Conservation (phyloP, 768 basidiomycete species). For the Amanita pallidorosea region DNA sequence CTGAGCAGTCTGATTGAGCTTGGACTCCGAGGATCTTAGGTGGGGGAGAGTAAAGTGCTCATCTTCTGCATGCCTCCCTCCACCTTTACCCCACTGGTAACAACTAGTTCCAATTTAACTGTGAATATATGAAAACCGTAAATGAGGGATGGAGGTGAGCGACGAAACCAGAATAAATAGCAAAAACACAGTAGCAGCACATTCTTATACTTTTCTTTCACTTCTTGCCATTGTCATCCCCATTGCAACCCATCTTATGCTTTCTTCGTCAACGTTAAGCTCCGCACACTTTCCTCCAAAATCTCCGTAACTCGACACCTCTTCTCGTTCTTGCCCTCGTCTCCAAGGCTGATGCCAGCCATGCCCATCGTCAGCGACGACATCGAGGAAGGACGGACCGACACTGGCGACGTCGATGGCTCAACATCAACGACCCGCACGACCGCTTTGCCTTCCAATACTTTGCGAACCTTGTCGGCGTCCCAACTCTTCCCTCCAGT, state of each 20-base stretch:
- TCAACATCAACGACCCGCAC: slow-evolving; percentile 74
- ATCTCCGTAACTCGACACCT: slow-evolving; percentile 22
- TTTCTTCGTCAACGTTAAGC: slow-evolving; percentile 51
- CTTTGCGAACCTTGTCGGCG: slow-evolving; percentile 69
- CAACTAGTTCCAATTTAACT: too few relatives aligned
- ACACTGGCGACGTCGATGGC: slow-evolving; percentile 11
- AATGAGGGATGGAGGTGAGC: not conserved
- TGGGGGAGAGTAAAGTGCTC: too few relatives aligned
- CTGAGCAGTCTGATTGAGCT: too few relatives aligned
- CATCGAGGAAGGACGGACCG: not conserved
- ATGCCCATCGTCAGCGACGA: not conserved
- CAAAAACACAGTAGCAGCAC: not conserved
- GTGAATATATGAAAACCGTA: not conserved
- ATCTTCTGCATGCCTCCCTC: too few relatives aligned
- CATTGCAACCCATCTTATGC: slow-evolving; percentile 3
- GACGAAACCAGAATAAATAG: not conserved
- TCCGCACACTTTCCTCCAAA: slow-evolving; percentile 62
- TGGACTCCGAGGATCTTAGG: too few relatives aligned
- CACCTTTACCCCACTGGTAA: too few relatives aligned
- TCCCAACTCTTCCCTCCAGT: slow-evolving; percentile 30
- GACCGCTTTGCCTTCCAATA: slow-evolving; percentile 77
- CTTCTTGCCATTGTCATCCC: not conserved
- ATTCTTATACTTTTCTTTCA: not conserved
- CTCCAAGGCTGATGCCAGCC: slow-evolving; percentile 4
- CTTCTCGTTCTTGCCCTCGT: slow-evolving; percentile 10